Evolutionary conservation across 2,329 filamentous ascomycete species (phyloP), one percentile per base, ranked within the genome.

Genomic region (Paraphaeosphaeria minitans): DNA sequence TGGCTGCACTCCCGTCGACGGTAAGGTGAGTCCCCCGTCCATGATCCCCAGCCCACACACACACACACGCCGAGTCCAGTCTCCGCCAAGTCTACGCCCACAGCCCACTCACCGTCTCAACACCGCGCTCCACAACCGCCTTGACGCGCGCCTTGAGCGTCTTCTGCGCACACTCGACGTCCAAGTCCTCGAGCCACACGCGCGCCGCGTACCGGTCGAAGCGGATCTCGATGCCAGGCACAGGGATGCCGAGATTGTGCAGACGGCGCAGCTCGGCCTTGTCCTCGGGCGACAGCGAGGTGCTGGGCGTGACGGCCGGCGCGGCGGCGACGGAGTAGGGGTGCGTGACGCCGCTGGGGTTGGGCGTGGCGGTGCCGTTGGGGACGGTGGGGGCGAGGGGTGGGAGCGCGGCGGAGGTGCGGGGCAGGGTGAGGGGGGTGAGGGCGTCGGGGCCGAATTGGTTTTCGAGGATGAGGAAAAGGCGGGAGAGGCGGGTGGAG

Each of bases 391-490:
- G 7, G 33, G 27, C 35, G 24, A 59, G 48, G 27, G 60, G 29
- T 12, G 55, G 24, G 41, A 65, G 31, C 80, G 67, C 59, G 7
- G 78, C 63, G 0, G 82, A 80, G 2, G 87, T 75, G 75, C 87
- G 85, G 59, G 80, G 92, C 80, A 71, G 80, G 22, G 88, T 84
- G 65, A 98, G 90, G 4, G 94, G 93, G 0, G 85, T 83, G 57
- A 98, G 88, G 59, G 92, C 89, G 63, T 95, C 89, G 33, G 87
- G 83, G 61, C 95, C 95, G 73, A 99, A 99, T 76, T 99, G 95
- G 2, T 93, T 91, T 81, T 99, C 95, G 14, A 99, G 88, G 81
- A 99, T 97, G 87, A 97, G 91, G 79, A 96, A 90, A 21, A 99
- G 87, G 35, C 94, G 89, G 62, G 89, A 86, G 42, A 98, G 87